Base-by-base conservation (phyloP, 2,329 filamentous ascomycete species). In the Cercospora sp. region DNA sequence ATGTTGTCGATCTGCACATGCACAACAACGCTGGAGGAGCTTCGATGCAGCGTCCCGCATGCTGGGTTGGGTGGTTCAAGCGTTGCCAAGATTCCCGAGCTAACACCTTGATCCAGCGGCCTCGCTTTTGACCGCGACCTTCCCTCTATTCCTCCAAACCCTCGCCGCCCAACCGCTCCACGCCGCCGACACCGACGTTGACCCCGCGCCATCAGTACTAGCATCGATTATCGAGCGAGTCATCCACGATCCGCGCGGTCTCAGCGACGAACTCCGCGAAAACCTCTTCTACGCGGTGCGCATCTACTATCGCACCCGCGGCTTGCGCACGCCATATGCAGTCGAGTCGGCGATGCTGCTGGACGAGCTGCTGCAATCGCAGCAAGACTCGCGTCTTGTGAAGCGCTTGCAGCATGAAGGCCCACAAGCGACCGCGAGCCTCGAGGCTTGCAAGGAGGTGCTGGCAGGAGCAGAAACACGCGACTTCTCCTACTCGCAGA, bases 201-300 rank as follows among this genome's bases (percentile, higher is more conserved):
- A 91, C 69, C 80, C 94, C 64, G 85, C 84, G 10, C 84, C 90
- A 32, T 82, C 87, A 51, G 93, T 95, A 77, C 85, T 97, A 69
- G 91, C 91, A 60, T 83, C 90, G 68, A 90, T 97, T 67, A 85
- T 97, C 79, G 92, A 97, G 79, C 91, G 92, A 73, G 91, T 96
- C 74, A 89, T 97, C 65, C 90, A 95, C 79, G 90, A 94, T 74
- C 93, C 93, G 32, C 91, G 91, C 28, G 93, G 90, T 79, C 96
- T 96, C 82, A 92, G 91, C 75, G 88, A 93, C 65, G 86, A 89
- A 63, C 89, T 88, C 66, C 89, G 91, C 76, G 85, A 89, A 71
- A 91, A 93, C 76, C 85, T 90, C 49, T 82, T 84, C 57, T 86
- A 87, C 76, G 90, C 89, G 71, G 85, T 90, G 66, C 85, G 86